Percentiles rank a stretch among this genome's conserved stretches.
phyloP scores from a whole-genome alignment of 306 rosid genomes.

The Cicer yamashitae region DNA sequence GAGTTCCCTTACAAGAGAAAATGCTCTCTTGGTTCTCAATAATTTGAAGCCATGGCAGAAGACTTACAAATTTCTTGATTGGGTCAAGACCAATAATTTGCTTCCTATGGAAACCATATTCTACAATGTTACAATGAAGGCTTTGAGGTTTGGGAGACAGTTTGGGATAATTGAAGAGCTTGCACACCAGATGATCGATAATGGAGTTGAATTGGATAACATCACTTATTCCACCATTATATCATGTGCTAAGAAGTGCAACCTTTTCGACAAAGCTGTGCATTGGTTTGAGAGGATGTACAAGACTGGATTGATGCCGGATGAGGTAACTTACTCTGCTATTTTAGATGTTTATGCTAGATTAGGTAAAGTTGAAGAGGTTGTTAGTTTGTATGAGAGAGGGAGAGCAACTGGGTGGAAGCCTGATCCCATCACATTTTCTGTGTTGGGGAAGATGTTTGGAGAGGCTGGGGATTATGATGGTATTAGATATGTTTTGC shows the following conservation, averaged over 20 bases:
- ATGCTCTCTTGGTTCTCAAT: conserved; percentile 80
- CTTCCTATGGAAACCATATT: conserved; percentile 90
- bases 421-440: conserved; percentile 78
- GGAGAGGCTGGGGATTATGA: conserved; percentile 95
- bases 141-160: conserved; percentile 88
- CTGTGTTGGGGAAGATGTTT: conserved; percentile 92
- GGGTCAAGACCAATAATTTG: conserved; percentile 72
- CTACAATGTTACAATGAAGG: conserved; percentile 96
- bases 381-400: conserved; percentile 78
- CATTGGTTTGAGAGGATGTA: conserved; percentile 97
- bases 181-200: conserved; percentile 80
- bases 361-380: conserved; percentile 85
- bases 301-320: conserved; percentile 92
- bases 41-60: conserved; percentile 91
- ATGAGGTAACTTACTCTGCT: conserved; percentile 94
- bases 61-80: conserved; percentile 64
- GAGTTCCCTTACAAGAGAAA: conserved; percentile 64
- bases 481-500: conserved; percentile 84
- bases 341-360: conserved; percentile 90
- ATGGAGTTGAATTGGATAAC: conserved; percentile 69
- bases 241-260: conserved; percentile 78
- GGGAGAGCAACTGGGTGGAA: conserved; percentile 95
- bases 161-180: conserved; percentile 81
- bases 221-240: conserved; percentile 91
- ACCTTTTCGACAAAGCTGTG: conserved; percentile 73